Base-by-base conservation (phyloP, 2,329 filamentous ascomycete species). In the Lasiodiplodia gonubiensis region DNA sequence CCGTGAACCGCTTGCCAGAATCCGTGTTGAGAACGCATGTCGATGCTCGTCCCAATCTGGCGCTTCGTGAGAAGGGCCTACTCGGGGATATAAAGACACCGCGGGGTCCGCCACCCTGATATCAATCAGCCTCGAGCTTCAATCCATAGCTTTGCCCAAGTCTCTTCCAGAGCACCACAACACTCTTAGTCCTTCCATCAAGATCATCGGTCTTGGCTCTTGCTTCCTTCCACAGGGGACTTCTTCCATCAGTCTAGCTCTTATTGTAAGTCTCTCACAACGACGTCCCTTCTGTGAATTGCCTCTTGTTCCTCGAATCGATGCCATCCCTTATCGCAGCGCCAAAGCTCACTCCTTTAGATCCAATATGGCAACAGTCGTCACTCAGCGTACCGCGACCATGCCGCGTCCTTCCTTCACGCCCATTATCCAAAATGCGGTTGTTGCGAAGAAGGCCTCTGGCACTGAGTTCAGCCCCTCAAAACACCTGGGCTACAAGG, bases 401-500 rank as follows among this genome's bases (percentile, higher is more conserved):
- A 72, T 74, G 70, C 76, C 72, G 68, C 73, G 66, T 70, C 71
- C 73, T 68, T 72, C 68, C 68, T 77, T 74, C 68, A 76, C 72
- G 69, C 75, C 77, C 59, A 74, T 78, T 57, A 77, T 79, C 70
- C 72, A 77, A 67, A 70, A 61, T 51, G 51, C 30, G 49, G 57
- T 52, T 25, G 48, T 30, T 37, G 51, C 72, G 71, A 61, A 68
- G 69, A 70, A 66, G 67, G 59, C 64, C 52, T 63, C 65, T 30
- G 61, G 63, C 61, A 8, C 72, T 60, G 69, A 78, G 2, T 90
- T 90, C 72, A 78, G 86, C 61, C 82, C 87, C 2, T 72, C 77
- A 46, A 85, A 83, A 73, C 88, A 91, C 72, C 75, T 91, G 21
- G 77, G 77, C 27, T 88, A 84, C 75, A 79, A 83, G 64, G 74